Base-by-base conservation (phyloP, 495 filamentous ascomycete genomes). In the Hapsidospora chrysogenum region DNA sequence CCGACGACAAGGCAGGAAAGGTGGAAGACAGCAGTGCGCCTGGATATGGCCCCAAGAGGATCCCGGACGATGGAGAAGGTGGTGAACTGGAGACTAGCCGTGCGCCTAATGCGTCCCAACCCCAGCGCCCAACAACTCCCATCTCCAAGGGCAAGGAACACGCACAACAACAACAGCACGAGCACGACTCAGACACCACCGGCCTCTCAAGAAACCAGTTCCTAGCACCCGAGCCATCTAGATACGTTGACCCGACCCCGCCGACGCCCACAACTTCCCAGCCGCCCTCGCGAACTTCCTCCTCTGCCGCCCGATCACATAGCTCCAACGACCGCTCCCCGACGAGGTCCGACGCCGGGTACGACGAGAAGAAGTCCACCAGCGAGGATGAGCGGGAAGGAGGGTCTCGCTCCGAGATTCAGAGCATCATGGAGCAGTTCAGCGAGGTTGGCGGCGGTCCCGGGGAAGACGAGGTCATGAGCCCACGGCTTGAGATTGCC, bases 381-480 rank as follows among this genome's bases (percentile, higher is more conserved):
- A 74, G 67, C 35, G 63, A 68, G 40, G 66, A 69, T 40, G 61
- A 71, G 35, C 63, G 64, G 21, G 73, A 78, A 33, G 70, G 68
- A n/a, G 71, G 68, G 18, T 84, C 83, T 3, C 74, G 74, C 35
- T 74, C 77, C 1, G 89, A 95, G 50, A 95, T 97, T 33, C 83
- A 95, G 54, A 92, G 68, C 47, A 95, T 97, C 41, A 94, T 97
- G 78, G 85, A 85, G 41, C 78, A 77, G 46, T 84, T 84, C 36
- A 72, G 73, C 44, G 74, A 78, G 43, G 70, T 70, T 14, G 68
- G 69, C 2, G 70, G 72, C 33, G 78, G 72, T 9, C 74, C 67
- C 9, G 74, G 63, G 19, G 67, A 73, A 36, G 70, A 83, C 8
- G 79, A 84, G 52, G 80, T 85, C 41, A 81, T 85, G 76, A 83